phyloP scores from a whole-genome alignment of 2,329 filamentous ascomycete genomes.

The Botrytis medusae region DNA sequence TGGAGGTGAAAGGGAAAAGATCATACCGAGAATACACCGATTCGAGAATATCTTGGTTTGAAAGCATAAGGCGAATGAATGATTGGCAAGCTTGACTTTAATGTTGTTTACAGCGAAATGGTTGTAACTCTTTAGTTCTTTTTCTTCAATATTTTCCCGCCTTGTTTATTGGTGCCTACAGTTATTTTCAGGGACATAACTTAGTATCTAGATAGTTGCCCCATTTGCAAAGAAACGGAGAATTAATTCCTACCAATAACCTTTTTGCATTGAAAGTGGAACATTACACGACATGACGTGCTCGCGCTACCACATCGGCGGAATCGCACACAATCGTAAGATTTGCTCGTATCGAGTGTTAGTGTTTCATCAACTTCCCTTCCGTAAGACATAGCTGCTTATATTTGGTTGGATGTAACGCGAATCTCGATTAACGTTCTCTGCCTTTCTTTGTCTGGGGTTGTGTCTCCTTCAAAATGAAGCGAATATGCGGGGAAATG shows the following conservation, averaged over 20 bases:
- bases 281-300: constrained; percentile 8
- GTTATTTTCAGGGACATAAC: constrained; percentile 1
- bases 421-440: neutral
- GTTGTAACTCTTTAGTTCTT: constrained; percentile 24
- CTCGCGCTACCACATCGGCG: constrained; percentile 9
- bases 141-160: constrained; percentile 24
- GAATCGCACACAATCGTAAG: constrained; percentile 17
- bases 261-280: neutral
- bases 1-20: constrained; percentile 24
- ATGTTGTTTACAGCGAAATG: constrained; percentile 19
- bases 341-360: constrained; percentile 16
- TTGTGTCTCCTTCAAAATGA: neutral
- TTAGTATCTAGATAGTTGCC: constrained; percentile 17
- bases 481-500: neutral
- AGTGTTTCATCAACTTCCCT: constrained; percentile 9
- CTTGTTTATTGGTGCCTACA: constrained; percentile 11
- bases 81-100: constrained; percentile 19
- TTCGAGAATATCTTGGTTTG: constrained; percentile 16
- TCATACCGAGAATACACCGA: constrained; percentile 8
- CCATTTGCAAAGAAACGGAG: neutral
- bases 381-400: neutral
- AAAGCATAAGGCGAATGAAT: constrained; percentile 30
- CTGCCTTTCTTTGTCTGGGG: neutral
- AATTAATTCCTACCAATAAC: neutral
- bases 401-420: neutral